Percentiles rank a stretch among this genome's conserved stretches.
These are phyloP conservation scores for Xylaria scruposa DNA, from an alignment of 495 filamentous ascomycete genomes.

Conservation along the genomic window DNA sequence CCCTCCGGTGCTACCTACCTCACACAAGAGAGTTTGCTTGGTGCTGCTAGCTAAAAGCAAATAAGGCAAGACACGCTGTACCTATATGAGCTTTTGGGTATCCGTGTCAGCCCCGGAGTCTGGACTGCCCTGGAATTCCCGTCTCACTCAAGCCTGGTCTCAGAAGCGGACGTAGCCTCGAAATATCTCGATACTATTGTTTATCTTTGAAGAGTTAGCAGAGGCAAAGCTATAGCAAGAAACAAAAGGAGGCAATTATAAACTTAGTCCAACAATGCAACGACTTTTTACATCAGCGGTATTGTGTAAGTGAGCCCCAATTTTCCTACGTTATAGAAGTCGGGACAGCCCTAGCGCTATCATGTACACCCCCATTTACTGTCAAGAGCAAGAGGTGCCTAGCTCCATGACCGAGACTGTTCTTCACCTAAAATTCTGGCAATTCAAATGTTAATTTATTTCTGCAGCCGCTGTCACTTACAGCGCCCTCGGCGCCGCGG, in stretches of 20 bases:
- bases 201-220: background rate
- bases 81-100: constrained; percentile 9
- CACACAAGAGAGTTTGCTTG: constrained; percentile 20
- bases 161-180: background rate
- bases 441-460: background rate
- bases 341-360: background rate
- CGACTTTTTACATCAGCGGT: constrained; percentile 23
- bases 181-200: background rate
- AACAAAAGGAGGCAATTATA: background rate
- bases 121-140: constrained; percentile 15
- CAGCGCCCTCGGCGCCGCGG: constrained; percentile 31
- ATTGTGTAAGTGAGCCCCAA: constrained; percentile 33
- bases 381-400: background rate
- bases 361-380: background rate
- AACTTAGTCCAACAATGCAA: background rate
- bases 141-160: background rate
- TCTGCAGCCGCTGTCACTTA: constrained; percentile 32
- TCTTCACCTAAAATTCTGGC: too few relatives aligned
- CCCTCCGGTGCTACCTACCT: background rate
- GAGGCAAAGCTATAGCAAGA: background rate
- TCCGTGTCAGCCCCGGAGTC: constrained; percentile 9
- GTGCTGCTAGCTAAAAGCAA: constrained; percentile 9
- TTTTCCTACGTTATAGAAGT: background rate
- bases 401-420: background rate
- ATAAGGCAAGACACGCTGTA: background rate